These are phyloP conservation scores for Aegilops speltoides DNA, from an alignment of 176 grass and related monocot genomes.

Conservation along the genomic window DNA sequence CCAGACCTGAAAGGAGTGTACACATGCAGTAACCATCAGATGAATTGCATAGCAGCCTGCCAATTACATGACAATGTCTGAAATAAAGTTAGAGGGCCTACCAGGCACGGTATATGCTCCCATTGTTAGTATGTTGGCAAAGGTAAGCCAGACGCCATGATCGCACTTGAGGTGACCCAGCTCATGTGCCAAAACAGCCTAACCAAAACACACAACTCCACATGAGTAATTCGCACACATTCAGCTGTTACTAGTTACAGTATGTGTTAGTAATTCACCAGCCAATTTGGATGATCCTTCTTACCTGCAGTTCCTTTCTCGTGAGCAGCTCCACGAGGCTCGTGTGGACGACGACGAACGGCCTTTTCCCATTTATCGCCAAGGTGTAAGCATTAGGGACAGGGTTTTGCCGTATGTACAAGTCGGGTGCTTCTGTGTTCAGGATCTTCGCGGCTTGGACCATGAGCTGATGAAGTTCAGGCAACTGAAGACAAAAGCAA, in stretches of 20 bases:
- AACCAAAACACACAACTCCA: slow-evolving; percentile 36
- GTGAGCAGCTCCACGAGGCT: slow-evolving; percentile 92
- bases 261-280: neutral
- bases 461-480: slow-evolving; percentile 69
- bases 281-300: neutral
- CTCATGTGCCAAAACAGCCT: slow-evolving; percentile 99
- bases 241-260: neutral
- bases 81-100: slow-evolving; percentile 11
- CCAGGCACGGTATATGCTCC: slow-evolving; percentile 83
- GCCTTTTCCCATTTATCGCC: slow-evolving; percentile 85
- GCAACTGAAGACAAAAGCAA: slow-evolving; percentile 42
- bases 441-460: slow-evolving; percentile 60
- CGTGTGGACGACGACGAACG: slow-evolving; percentile 90
- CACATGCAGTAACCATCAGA: neutral
- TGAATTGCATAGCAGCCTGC: neutral
- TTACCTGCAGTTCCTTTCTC: slow-evolving; percentile 84
- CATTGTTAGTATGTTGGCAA: slow-evolving; percentile 91
- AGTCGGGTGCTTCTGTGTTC: slow-evolving; percentile 81
- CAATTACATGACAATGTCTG: neutral
- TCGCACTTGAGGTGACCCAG: slow-evolving; percentile 95
- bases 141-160: slow-evolving; percentile 94
- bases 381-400: slow-evolving; percentile 92
- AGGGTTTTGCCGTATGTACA: slow-evolving; percentile 89
- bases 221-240: slow-evolving; percentile 12
- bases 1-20: slow-evolving; percentile 53